These are phyloP conservation scores for Metschnikowia santaceciliae DNA, from an alignment of 805 yeast genomes.

Conservation along the genomic window DNA sequence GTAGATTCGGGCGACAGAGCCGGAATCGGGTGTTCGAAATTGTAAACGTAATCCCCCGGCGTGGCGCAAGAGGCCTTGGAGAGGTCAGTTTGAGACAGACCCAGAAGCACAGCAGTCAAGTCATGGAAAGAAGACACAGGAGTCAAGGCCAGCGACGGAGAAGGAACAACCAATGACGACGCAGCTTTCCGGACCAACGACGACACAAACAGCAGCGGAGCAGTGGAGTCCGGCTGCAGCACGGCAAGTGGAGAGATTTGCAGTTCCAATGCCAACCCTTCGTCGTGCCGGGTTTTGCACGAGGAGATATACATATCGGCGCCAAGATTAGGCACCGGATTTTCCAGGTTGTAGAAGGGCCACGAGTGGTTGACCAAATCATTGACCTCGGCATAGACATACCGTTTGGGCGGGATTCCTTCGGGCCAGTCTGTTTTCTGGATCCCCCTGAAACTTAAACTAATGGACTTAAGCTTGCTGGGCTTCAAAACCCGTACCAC, in stretches of 20 bases:
- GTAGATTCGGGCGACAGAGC: conserved; percentile 79
- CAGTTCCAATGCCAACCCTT: conserved; percentile 3
- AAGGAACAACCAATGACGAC: conserved; percentile 21
- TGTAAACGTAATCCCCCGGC: conserved; percentile 90
- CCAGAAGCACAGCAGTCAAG: conserved; percentile 20
- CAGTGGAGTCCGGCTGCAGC: conserved; percentile 18
- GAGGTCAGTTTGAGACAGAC: conserved; percentile 36
- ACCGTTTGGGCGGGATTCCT: conserved; percentile 89
- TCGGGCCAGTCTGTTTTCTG: conserved; percentile 95
- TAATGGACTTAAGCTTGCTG: conserved; percentile 61
- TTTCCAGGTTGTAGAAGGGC: conserved; percentile 65
- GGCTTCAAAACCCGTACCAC: conserved; percentile 68
- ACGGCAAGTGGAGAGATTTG: conserved; percentile 37
- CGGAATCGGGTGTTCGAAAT: conserved; percentile 85
- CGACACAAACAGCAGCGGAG: conserved; percentile 19
- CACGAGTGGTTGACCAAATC: conserved; percentile 77
- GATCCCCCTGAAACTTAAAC: conserved; percentile 59
- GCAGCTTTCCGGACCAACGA: conserved; percentile 25
- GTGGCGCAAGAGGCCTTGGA: conserved; percentile 16
- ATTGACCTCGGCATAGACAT: conserved; percentile 59
- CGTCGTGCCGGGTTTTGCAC: neutral
- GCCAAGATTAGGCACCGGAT: conserved; percentile 34
- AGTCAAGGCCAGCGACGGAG: conserved; percentile 16
- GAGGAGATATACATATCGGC: conserved; percentile 40
- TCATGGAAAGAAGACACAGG: conserved; percentile 24